Percentiles rank a stretch among this genome's conserved stretches.
Evolutionary conservation across 1,284 basidiomycete species (phyloP).

Genomic region (Wolfiporia cocos): DNA sequence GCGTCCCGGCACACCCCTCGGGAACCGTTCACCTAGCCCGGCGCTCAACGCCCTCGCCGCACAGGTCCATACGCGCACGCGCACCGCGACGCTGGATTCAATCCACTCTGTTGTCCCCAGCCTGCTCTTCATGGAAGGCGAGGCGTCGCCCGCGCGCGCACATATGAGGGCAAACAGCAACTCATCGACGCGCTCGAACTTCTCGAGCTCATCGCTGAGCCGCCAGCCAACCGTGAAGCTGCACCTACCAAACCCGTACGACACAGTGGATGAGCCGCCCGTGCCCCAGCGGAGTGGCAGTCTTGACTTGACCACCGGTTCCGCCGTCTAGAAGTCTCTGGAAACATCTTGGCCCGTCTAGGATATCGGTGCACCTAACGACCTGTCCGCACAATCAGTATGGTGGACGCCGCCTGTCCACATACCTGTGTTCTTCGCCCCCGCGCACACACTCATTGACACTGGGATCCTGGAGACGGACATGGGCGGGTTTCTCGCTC

Average conservation of each 20-base stretch:
- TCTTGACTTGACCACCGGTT: too few species aligned
- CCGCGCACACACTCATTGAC: too few species aligned
- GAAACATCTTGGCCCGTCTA: too few species aligned
- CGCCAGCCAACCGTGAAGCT: constrained; percentile 5
- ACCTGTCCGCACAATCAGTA: too few species aligned
- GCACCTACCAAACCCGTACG: constrained; percentile 16
- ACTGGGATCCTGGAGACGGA: too few species aligned
- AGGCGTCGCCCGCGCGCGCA: constrained; percentile 9
- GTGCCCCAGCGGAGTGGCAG: background rate
- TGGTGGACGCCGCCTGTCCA: too few species aligned
- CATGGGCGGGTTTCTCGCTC: too few species aligned
- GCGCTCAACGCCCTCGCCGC: background rate
- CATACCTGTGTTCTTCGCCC: too few species aligned
- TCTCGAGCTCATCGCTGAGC: constrained; percentile 11
- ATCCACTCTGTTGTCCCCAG: constrained; percentile 23
- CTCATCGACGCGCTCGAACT: constrained; percentile 14
- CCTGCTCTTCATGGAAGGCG: constrained; percentile 17
- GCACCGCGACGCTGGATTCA: constrained; percentile 17
- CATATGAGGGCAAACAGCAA: constrained; percentile 14
- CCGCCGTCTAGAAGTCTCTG: too few species aligned
- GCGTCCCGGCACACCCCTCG: constrained; percentile 8
- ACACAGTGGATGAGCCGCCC: background rate
- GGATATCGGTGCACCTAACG: too few species aligned
- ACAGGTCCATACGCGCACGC: constrained; percentile 12
- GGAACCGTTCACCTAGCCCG: background rate